Percentiles rank a stretch among this genome's conserved stretches.
Evolutionary conservation across 2,329 filamentous ascomycete genomes (phyloP).

Genomic region (Claviceps cyperi): DNA sequence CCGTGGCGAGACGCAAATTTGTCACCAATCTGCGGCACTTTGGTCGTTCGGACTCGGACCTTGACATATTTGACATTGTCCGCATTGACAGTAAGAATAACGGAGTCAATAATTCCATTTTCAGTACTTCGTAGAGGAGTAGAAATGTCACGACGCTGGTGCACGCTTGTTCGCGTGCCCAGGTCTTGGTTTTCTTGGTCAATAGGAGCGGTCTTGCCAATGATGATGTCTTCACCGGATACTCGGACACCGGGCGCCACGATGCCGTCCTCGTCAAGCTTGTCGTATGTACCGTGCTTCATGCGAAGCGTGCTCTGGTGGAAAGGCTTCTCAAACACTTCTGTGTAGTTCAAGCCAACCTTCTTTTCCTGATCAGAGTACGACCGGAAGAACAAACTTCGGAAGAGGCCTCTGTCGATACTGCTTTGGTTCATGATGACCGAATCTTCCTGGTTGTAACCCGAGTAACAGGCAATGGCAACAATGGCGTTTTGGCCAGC

Average conservation of each 20-base stretch:
- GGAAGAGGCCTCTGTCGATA: slow-evolving; percentile 93
- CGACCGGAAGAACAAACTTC: slow-evolving; percentile 92
- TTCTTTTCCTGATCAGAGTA: slow-evolving; percentile 97
- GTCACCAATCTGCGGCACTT: slow-evolving; percentile 96
- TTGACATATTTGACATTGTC: slow-evolving; percentile 95
- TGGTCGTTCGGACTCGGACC: slow-evolving; percentile 91
- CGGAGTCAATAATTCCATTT: slow-evolving; percentile 89
- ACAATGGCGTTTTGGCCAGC: slow-evolving; percentile 98
- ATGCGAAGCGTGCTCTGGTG: slow-evolving; percentile 76
- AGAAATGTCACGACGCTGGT: slow-evolving; percentile 89
- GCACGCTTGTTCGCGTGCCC: slow-evolving; percentile 76
- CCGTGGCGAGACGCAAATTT: slow-evolving; percentile 99
- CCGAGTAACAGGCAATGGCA: slow-evolving; percentile 91
- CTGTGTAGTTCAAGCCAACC: slow-evolving; percentile 82
- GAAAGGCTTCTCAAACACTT: slow-evolving; percentile 91
- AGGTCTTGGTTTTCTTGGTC: slow-evolving; percentile 85
- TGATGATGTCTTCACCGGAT: slow-evolving; percentile 96
- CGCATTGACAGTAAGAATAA: slow-evolving; percentile 84
- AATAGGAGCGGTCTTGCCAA: slow-evolving; percentile 94
- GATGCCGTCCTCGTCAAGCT: slow-evolving; percentile 92
- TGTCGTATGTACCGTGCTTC: slow-evolving; percentile 93
- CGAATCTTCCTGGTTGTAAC: slow-evolving; percentile 99
- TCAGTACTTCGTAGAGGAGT: slow-evolving; percentile 91
- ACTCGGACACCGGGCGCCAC: slow-evolving; percentile 88
- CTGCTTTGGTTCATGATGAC: slow-evolving; percentile 99